phyloP scores from a whole-genome alignment of 1,284 basidiomycete genomes.

The Xanthoconium separans region DNA sequence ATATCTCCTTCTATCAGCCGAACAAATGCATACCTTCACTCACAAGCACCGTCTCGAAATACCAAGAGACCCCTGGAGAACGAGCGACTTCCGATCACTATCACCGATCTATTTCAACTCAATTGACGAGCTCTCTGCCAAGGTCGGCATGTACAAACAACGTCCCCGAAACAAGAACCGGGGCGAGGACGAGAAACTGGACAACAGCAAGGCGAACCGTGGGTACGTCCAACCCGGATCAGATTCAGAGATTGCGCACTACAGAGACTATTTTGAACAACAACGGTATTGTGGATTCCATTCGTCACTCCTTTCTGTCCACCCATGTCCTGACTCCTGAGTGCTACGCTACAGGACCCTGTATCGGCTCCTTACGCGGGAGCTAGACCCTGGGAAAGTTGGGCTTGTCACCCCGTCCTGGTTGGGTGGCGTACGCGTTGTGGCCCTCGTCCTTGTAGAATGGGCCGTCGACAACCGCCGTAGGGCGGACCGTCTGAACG shows the following conservation, averaged over 20 bases:
- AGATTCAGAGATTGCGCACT: conserved; percentile 4
- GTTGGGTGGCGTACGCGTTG: conserved; percentile 26
- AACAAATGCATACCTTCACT: conserved; percentile 29
- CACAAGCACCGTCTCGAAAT: conserved; percentile 14
- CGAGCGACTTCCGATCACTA: conserved; percentile 22
- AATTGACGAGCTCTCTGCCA: conserved; percentile 16
- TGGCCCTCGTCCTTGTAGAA: conserved; percentile 30
- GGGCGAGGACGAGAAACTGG: conserved; percentile 14
- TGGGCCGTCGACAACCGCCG: conserved; percentile 24
- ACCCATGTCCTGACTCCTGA: background rate
- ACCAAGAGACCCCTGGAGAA: conserved; percentile 20
- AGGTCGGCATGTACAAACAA: conserved; percentile 30
- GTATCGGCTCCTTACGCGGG: conserved; percentile 23
- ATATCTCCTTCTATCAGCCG: conserved; percentile 26
- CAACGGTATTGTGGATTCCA: conserved; percentile 21
- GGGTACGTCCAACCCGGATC: conserved; percentile 24
- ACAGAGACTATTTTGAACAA: conserved; percentile 31
- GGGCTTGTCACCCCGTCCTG: conserved; percentile 26
- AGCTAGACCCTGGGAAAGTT: conserved; percentile 26
- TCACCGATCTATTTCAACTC: conserved; percentile 31
- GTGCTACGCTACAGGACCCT: conserved; percentile 14
- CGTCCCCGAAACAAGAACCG: conserved; percentile 30
- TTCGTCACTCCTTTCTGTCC: background rate
- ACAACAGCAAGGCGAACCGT: conserved; percentile 33
- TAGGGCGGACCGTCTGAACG: conserved; percentile 17